Evolutionary conservation across 768 basidiomycete genomes (phyloP), one percentile per base, ranked within the genome.

Genomic region (Piloderma croceum): DNA sequence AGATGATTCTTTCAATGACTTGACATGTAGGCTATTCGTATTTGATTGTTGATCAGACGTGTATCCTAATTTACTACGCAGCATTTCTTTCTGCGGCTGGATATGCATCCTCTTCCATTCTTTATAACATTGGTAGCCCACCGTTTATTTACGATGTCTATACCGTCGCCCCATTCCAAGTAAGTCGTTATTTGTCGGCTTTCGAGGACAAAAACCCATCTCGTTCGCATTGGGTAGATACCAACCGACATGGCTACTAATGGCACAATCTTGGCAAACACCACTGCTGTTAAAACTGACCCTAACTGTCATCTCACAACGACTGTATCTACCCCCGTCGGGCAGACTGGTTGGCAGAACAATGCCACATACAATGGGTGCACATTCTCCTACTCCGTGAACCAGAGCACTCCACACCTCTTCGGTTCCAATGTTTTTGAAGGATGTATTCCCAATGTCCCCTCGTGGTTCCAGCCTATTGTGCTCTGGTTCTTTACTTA

Each of bases 401-500:
- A 65, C 41, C 65, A 64, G 25, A 64, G 52, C 19, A 54, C 70
- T 5, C 48, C 51, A 3, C 60, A 59, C 24, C 52, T 74, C 7
- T 77, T 77, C 38, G 76, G 76, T 67, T 46, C 21, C 54, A 31
- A 31, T 17, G 29, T 31, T 31, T 10, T 17, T 17, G 9, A 9
- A 29, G 15, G 9, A 15, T 18, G 70, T 69, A 33, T 51, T 31
- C 15, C 31, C 49, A 20, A 5, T 41, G 15, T 43, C 53, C 7
- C 58, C 61, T 3, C 48, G 56, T 9, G 58, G 69, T 31, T 74
- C 74, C 29, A 64, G 57, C 76, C 77, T 0, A 63, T 74, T 13
- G 61, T 75, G 17, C 76, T 78, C 51, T 80, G 76, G 78, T 74
- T 76, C 53, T 77, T 77, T 56, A 62, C 61, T 33, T 70, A 64